Percentiles rank a stretch among this genome's conserved stretches.
These are phyloP conservation scores for Aristolochia californica DNA, from an alignment of 164 flowering plant genomes.

Conservation along the genomic window DNA sequence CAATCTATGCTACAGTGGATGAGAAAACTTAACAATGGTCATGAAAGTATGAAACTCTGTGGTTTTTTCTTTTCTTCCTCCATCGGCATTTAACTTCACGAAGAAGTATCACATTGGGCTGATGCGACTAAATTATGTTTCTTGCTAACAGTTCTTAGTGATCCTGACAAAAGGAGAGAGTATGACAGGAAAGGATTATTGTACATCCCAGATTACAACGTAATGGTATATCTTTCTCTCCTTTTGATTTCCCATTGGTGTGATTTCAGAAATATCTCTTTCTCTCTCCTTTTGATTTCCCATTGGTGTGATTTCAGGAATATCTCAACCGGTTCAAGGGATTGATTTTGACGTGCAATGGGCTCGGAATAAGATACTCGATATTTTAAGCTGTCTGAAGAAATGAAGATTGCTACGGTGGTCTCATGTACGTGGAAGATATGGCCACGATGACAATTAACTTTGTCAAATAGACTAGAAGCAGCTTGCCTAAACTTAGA, in stretches of 20 bases:
- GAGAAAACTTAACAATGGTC: too few species aligned
- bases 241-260: background rate
- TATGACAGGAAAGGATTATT: constrained; percentile 60
- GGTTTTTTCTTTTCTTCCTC: background rate
- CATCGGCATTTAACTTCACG: background rate
- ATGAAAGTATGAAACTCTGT: too few species aligned
- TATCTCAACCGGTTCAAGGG: constrained; percentile 74
- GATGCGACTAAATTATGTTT: background rate
- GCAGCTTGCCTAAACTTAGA: too few species aligned
- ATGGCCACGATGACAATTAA: too few species aligned
- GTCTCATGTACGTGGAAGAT: too few species aligned
- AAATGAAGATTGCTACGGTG: too few species aligned
- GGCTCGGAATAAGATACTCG: constrained; percentile 70
- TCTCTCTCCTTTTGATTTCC: background rate
- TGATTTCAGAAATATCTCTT: too few species aligned
- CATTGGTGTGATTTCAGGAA: constrained; percentile 38
- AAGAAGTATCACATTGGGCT: background rate
- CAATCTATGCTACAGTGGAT: too few species aligned
- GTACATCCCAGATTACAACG: constrained; percentile 39
- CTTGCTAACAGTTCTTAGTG: constrained; percentile 56
- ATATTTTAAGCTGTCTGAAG: constrained; percentile 30
- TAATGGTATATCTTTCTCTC: constrained; percentile 32
- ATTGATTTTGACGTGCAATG: constrained; percentile 89
- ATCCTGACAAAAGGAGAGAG: constrained; percentile 66
- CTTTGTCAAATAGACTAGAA: too few species aligned